Evolutionary conservation across 306 rosid species (phyloP).

Genomic region (Malus fusca): DNA sequence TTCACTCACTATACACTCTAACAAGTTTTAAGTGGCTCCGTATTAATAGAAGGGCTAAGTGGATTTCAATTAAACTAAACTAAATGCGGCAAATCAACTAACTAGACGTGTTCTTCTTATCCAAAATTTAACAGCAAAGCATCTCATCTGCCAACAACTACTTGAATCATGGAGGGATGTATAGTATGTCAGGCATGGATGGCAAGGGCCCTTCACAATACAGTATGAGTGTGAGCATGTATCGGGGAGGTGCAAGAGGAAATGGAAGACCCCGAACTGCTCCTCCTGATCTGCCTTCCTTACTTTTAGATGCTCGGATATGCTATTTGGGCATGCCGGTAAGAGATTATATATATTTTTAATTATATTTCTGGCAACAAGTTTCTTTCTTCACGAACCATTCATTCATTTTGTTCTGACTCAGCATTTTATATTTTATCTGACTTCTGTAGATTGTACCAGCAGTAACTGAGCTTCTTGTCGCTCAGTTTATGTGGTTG

Average conservation of each 20-base stretch:
- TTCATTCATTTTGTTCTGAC: not conserved
- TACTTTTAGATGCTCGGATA: conserved; percentile 83
- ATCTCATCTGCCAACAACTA: conserved; percentile 72
- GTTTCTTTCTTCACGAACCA: not conserved
- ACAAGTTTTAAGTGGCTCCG: not conserved
- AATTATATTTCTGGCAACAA: conserved; percentile 1
- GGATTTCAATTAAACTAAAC: not conserved
- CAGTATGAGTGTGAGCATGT: conserved; percentile 89
- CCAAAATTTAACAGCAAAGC: conserved; percentile 49
- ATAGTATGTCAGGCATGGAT: conserved; percentile 47
- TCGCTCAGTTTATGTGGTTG: conserved; percentile 92
- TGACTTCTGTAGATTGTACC: conserved; percentile 72
- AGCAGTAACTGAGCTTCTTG: conserved; percentile 86
- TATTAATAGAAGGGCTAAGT: conserved; percentile 4
- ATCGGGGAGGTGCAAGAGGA: conserved; percentile 77
- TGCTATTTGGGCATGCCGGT: conserved; percentile 94
- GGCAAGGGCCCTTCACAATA: conserved; percentile 41
- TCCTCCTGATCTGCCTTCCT: conserved; percentile 95
- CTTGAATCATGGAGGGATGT: conserved; percentile 72
- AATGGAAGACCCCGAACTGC: conserved; percentile 63
- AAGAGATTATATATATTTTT: conserved; percentile 22
- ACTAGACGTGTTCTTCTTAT: conserved; percentile 11
- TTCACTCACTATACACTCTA: conserved; percentile 20
- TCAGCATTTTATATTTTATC: conserved; percentile 14
- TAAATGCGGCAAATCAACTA: not conserved